phyloP scores from a whole-genome alignment of 2,329 filamentous ascomycete species.

The Fusarium neocosmosporiellum region DNA sequence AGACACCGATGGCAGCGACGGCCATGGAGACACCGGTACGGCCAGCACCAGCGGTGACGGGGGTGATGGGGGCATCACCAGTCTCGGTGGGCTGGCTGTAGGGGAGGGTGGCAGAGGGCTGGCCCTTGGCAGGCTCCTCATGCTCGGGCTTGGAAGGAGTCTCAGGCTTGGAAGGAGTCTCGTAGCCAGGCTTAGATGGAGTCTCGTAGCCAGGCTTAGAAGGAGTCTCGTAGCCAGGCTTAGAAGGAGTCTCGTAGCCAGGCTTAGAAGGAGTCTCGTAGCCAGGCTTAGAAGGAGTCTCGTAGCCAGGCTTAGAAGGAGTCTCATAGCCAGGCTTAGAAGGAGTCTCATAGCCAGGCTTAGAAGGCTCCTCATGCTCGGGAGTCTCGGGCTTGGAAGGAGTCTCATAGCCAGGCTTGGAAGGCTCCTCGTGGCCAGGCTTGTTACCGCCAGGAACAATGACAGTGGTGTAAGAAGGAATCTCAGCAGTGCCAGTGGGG shows the following conservation, averaged over 20 bases:
- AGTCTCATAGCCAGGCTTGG: constrained; percentile 6
- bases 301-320: background rate
- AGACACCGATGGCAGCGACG: constrained; percentile 47
- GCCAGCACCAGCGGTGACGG: constrained; percentile 47
- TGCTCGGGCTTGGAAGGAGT: background rate
- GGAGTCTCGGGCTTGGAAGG: constrained; percentile 17
- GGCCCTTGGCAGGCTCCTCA: constrained; percentile 19
- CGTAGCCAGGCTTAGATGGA: background rate
- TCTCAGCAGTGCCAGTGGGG: constrained; percentile 47
- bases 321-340: constrained; percentile 8
- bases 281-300: constrained; percentile 14
- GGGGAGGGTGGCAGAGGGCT: constrained; percentile 37
- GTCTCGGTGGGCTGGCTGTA: constrained; percentile 33
- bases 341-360: constrained; percentile 11
- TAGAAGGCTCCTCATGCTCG: constrained; percentile 12
- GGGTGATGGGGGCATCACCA: constrained; percentile 13
- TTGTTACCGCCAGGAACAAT: constrained; percentile 12
- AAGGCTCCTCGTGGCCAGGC: constrained; percentile 16
- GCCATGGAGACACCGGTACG: constrained; percentile 46
- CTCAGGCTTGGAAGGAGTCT: constrained; percentile 12
- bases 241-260: background rate
- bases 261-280: background rate
- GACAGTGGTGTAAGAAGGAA: constrained; percentile 40
- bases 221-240: constrained; percentile 2
- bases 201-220: background rate